A percentile compares a stretch with the other conserved stretches of the same genome.
Conservation (phyloP, 257 asterid species). For the Handroanthus guayacan region DNA sequence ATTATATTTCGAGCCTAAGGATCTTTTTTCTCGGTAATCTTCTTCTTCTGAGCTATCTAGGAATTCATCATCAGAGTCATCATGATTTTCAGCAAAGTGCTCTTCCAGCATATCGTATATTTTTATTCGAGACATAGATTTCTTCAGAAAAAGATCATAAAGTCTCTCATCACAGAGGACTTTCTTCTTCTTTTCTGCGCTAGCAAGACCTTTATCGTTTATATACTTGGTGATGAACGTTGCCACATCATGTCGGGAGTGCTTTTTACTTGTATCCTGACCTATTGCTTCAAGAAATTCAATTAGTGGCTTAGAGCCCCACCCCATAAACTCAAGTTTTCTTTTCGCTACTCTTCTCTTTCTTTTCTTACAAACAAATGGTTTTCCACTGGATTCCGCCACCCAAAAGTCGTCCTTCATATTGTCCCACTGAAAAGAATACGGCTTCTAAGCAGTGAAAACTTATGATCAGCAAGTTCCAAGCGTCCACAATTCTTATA, state of each 20-base stretch:
- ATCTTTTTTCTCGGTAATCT: slow-evolving; percentile 41
- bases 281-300: slow-evolving; percentile 85
- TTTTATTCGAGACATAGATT: slow-evolving; percentile 55
- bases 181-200: slow-evolving; percentile 75
- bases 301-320: slow-evolving; percentile 84
- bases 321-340: slow-evolving; percentile 66
- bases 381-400: slow-evolving; percentile 53
- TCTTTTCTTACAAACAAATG: slow-evolving; percentile 53
- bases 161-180: slow-evolving; percentile 76
- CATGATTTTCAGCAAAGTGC: slow-evolving; percentile 80
- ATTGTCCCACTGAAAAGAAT: slow-evolving; percentile 26
- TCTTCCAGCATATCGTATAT: slow-evolving; percentile 71
- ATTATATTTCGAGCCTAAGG: slow-evolving; percentile 35
- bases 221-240: slow-evolving; percentile 59
- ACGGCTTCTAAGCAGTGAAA: slow-evolving; percentile 27
- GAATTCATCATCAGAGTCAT: slow-evolving; percentile 67
- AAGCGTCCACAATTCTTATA: slow-evolving; percentile 20
- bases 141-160: slow-evolving; percentile 71
- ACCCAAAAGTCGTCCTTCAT: slow-evolving; percentile 77
- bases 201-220: slow-evolving; percentile 55
- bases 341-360: slow-evolving; percentile 62
- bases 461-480: slow-evolving; percentile 25
- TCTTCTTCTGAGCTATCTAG: slow-evolving; percentile 66
- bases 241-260: slow-evolving; percentile 68
- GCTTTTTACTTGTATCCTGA: slow-evolving; percentile 58